phyloP scores from a whole-genome alignment of 306 rosid species.

The Vigna radiata region DNA sequence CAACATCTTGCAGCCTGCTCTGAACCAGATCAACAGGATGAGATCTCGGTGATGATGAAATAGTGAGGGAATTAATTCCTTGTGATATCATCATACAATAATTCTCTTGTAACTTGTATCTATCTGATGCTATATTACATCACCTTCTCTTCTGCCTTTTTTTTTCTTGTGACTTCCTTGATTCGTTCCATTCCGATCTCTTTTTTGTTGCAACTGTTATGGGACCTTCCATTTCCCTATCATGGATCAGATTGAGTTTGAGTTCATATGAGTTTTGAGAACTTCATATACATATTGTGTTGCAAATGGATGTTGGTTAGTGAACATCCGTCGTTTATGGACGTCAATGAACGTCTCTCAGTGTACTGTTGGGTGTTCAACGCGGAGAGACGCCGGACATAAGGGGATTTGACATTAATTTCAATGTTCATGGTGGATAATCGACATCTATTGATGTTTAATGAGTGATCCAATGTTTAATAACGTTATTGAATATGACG shows the following conservation, averaged over 20 bases:
- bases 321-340: too few relatives aligned
- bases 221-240: background rate
- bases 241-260: background rate
- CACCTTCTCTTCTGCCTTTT: too few relatives aligned
- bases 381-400: too few relatives aligned
- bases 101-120: constrained; percentile 49
- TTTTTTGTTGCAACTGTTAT: background rate
- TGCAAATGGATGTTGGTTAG: too few relatives aligned
- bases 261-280: background rate
- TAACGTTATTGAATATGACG: too few relatives aligned
- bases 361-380: too few relatives aligned
- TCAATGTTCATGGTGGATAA: too few relatives aligned
- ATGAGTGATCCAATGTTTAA: too few relatives aligned
- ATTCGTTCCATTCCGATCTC: background rate
- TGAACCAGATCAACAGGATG: constrained; percentile 91
- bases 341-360: too few relatives aligned
- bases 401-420: too few relatives aligned
- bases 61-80: background rate
- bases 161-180: background rate
- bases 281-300: too few relatives aligned
- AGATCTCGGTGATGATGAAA: constrained; percentile 57
- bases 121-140: constrained; percentile 26
- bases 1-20: constrained; percentile 90
- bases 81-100: constrained; percentile 7
- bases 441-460: too few relatives aligned